Evolutionary conservation across 148 eudicot species (phyloP).

Genomic region (Chenopodium album): DNA sequence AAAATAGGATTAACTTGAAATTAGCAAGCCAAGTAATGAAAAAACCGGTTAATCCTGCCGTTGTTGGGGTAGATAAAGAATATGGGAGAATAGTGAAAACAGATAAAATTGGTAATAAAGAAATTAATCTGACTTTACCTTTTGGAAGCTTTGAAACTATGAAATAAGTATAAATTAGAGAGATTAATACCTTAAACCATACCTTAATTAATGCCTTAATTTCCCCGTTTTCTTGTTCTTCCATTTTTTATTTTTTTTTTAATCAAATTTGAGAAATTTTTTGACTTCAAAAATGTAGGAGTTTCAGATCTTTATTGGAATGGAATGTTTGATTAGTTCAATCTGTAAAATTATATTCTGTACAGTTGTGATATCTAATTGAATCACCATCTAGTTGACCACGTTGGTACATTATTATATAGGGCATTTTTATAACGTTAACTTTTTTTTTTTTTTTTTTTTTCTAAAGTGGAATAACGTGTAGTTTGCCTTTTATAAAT

Average conservation of each 20-base stretch:
- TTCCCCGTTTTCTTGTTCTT: conserved; percentile 30
- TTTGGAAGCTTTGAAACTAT: conserved; percentile 44
- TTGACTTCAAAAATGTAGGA: too few relatives aligned
- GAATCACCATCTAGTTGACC: too few relatives aligned
- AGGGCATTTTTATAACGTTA: too few relatives aligned
- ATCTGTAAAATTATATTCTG: neutral
- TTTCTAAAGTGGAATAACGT: too few relatives aligned
- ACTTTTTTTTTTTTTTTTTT: too few relatives aligned
- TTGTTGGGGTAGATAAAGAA: conserved; percentile 36
- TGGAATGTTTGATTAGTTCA: too few relatives aligned
- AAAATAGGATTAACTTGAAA: conserved; percentile 24
- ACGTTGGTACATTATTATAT: neutral
- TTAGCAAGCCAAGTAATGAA: conserved; percentile 48
- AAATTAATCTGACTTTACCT: conserved; percentile 46
- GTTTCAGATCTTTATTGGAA: too few relatives aligned
- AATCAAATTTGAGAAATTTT: neutral
- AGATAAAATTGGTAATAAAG: conserved; percentile 56
- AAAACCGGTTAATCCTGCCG: conserved; percentile 43
- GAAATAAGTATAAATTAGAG: conserved; percentile 51
- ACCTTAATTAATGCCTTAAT: conserved; percentile 32
- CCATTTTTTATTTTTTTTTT: neutral
- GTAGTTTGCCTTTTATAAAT: too few relatives aligned
- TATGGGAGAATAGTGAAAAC: conserved; percentile 61
- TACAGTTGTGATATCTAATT: neutral
- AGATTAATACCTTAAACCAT: conserved; percentile 28